phyloP scores from a whole-genome alignment of 2,329 filamentous ascomycete species.

The Aspergillus udagawae region DNA sequence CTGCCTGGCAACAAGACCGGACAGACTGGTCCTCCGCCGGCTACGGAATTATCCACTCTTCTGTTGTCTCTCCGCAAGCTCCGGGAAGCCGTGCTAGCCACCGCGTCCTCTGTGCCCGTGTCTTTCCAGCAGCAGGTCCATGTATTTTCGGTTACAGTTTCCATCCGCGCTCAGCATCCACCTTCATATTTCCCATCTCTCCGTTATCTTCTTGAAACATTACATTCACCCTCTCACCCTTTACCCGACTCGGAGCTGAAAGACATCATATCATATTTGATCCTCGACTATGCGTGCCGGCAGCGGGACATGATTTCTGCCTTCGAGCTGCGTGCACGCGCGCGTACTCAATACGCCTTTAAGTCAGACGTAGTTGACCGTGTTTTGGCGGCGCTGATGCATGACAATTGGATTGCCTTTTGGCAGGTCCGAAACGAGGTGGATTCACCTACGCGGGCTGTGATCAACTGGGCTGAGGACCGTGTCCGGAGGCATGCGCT shows the following conservation, averaged over 20 bases:
- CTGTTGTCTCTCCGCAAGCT: slow-evolving; percentile 85
- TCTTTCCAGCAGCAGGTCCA: slow-evolving; percentile 85
- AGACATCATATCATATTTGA: slow-evolving; percentile 75
- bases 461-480: slow-evolving; percentile 78
- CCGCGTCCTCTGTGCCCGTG: slow-evolving; percentile 66
- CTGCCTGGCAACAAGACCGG: slow-evolving; percentile 17
- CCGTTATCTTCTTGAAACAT: slow-evolving; percentile 67
- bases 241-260: slow-evolving; percentile 69
- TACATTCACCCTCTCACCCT: slow-evolving; percentile 62
- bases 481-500: slow-evolving; percentile 71
- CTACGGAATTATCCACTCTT: slow-evolving; percentile 67
- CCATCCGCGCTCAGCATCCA: slow-evolving; percentile 74
- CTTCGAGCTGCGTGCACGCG: slow-evolving; percentile 57
- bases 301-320: slow-evolving; percentile 71
- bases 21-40: slow-evolving; percentile 38
- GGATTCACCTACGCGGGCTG: slow-evolving; percentile 72
- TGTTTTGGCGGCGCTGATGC: slow-evolving; percentile 66
- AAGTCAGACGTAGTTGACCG: slow-evolving; percentile 65
- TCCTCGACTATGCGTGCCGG: slow-evolving; percentile 85
- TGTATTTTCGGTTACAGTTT: slow-evolving; percentile 82
- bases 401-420: slow-evolving; percentile 80
- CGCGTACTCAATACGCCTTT: slow-evolving; percentile 51
- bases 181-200: slow-evolving; percentile 90
- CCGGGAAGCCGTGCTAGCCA: slow-evolving; percentile 76
- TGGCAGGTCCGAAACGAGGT: slow-evolving; percentile 66